Evolutionary conservation across 2,329 filamentous ascomycete genomes (phyloP), one percentile per base, ranked within the genome.

Genomic region (Paecilomyces sp.): DNA sequence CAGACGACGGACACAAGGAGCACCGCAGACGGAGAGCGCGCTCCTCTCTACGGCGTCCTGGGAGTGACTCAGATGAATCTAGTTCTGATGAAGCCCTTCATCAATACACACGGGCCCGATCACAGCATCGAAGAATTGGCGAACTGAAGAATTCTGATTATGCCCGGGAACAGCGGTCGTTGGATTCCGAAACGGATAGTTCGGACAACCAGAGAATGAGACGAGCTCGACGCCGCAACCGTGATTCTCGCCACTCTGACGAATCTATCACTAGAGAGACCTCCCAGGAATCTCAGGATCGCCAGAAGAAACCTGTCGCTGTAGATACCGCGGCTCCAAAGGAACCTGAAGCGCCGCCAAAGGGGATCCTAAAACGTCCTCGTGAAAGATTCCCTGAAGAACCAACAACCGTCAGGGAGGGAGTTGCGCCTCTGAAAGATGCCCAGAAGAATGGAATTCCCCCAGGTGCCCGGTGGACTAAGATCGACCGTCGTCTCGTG

Each of bases 371-470:
- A 52, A 94, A 95, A 74, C 83, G 85, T 58, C 92, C 93, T 0
- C 91, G 86, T 15, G 82, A 83, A 28, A 89, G 88, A 68, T 97
- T 97, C 68, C 93, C 93, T 0, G 92, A 97, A 69, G 89, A 96
- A 62, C 85, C 86, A 0, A 88, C 92, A 65, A 88, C 91, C 0
- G 82, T 95, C 36, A 85, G 92, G 22, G 93, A 97, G 73, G 93
- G 92, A 15, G 93, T 96, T 6, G 92, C 92, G 1, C 92, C 92
- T n/a, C 85, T 96, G 70, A 96, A 96, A 76, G 91, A 96, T 70
- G 87, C 90, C 55, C 87, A 88, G 73, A 76, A 74, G 58, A 86
- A 88, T 62, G 88, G 90, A 47, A 90, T 91, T 33, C 89, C 89
- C 0, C 77, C 87, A 0, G 90, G 89, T 60, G 92, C 92, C 34